Conservation (phyloP, 768 basidiomycete genomes). For the Rhizopogon vesiculosus region DNA sequence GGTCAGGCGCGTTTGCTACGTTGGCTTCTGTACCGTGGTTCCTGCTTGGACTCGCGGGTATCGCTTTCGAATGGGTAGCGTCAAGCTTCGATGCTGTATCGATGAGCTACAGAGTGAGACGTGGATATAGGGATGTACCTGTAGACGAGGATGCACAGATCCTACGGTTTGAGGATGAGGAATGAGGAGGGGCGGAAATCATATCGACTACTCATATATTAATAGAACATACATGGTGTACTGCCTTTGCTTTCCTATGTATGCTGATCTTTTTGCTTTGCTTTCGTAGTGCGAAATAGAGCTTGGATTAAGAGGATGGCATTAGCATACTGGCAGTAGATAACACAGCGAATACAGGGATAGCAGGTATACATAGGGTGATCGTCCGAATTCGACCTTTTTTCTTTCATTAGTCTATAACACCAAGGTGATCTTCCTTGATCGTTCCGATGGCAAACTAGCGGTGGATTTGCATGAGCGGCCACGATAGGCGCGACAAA, state of each 20-base stretch:
- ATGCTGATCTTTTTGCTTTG: not conserved
- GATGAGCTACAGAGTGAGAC: conserved; percentile 39
- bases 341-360: not conserved
- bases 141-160: conserved; percentile 90
- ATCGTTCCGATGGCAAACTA: conserved; percentile 98
- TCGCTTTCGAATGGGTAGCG: conserved; percentile 64
- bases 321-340: not conserved
- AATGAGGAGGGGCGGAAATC: conserved; percentile 16
- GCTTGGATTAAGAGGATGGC: not conserved
- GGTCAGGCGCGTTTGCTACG: conserved; percentile 57
- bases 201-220: not conserved
- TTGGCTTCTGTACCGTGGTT: conserved; percentile 90
- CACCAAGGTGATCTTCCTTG: conserved; percentile 96
- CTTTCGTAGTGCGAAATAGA: not conserved
- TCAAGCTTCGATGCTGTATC: conserved; percentile 38
- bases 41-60: conserved; percentile 70
- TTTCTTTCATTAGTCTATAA: conserved; percentile 56
- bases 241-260: not conserved
- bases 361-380: not conserved
- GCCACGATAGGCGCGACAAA: not conserved
- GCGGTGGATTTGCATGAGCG: not conserved
- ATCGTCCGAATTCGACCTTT: not conserved
- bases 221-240: not conserved
- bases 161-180: conserved; percentile 80
- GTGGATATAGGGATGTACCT: conserved; percentile 73